Percentiles rank a stretch among this genome's conserved stretches.
phyloP scores from a whole-genome alignment of 139 green algal genomes.

The Coelastrella sp. region DNA sequence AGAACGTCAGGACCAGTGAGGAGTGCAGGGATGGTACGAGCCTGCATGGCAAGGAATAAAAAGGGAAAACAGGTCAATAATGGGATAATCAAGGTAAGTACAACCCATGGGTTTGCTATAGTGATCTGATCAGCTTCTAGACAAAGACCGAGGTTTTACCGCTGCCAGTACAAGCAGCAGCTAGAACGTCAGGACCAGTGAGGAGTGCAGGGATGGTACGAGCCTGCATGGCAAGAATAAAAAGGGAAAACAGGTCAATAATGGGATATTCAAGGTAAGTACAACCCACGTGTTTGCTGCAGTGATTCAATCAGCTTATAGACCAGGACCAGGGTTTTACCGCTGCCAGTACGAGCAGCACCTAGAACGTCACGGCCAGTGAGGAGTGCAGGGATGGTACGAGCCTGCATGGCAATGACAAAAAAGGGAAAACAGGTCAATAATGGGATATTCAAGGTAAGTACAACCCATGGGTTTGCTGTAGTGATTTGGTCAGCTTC shows the following conservation, averaged over 20 bases:
- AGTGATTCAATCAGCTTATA: no score
- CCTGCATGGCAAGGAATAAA: slow-evolving; percentile 78
- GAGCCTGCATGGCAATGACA: slow-evolving; percentile 80
- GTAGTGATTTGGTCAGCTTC: no score
- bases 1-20: slow-evolving; percentile 95
- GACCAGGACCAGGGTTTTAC: slow-evolving; percentile 99
- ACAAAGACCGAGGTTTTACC: slow-evolving; percentile 99
- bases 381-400: slow-evolving; percentile 94
- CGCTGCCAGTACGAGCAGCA: slow-evolving; percentile 95
- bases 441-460: background rate
- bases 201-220: slow-evolving; percentile 94
- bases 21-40: slow-evolving; percentile 92
- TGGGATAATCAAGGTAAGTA: background rate
- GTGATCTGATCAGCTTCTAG: no score
- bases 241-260: background rate
- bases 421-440: no score
- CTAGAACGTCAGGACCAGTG: slow-evolving; percentile 93
- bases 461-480: background rate
- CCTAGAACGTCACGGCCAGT: slow-evolving; percentile 94
- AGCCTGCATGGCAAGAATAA: slow-evolving; percentile 81
- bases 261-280: background rate
- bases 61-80: background rate
- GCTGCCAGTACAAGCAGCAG: slow-evolving; percentile 95
- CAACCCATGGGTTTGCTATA: background rate
- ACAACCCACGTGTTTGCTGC: background rate